These are phyloP conservation scores for Hemerocallis citrina DNA, from an alignment of 106 monocot genomes.

Conservation along the genomic window DNA sequence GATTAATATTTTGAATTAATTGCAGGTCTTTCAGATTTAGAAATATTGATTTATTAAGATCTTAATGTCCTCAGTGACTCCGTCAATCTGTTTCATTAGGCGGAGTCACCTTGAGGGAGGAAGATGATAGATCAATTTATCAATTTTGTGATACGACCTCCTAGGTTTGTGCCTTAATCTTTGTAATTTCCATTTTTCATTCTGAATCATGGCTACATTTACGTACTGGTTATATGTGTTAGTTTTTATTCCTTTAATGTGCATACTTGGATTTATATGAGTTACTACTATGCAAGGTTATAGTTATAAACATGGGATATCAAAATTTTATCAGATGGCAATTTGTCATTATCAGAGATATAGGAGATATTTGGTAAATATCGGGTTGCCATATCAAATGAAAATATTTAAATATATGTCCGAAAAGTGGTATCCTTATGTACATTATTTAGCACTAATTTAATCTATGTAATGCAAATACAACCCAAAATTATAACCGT, in stretches of 20 bases:
- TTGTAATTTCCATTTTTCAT: not conserved
- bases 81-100: slow-evolving; percentile 1
- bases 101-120: slow-evolving; percentile 18
- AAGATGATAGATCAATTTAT: slow-evolving; percentile 93
- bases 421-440: no score
- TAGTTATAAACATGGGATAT: no score
- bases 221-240: not conserved
- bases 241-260: not conserved
- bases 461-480: no score
- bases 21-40: not conserved
- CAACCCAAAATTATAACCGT: no score
- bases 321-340: no score
- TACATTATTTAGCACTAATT: no score
- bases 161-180: slow-evolving; percentile 43
- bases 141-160: slow-evolving; percentile 95
- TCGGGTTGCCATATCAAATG: no score
- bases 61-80: slow-evolving; percentile 22
- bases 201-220: not conserved
- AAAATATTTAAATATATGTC: no score
- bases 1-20: not conserved
- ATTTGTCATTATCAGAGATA: no score
- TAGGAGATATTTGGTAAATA: no score
- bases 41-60: slow-evolving; percentile 4
- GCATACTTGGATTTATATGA: not conserved
- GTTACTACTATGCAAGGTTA: not conserved